Base-by-base conservation (phyloP, 257 asterid species). In the Nicotiana sylvestris region DNA sequence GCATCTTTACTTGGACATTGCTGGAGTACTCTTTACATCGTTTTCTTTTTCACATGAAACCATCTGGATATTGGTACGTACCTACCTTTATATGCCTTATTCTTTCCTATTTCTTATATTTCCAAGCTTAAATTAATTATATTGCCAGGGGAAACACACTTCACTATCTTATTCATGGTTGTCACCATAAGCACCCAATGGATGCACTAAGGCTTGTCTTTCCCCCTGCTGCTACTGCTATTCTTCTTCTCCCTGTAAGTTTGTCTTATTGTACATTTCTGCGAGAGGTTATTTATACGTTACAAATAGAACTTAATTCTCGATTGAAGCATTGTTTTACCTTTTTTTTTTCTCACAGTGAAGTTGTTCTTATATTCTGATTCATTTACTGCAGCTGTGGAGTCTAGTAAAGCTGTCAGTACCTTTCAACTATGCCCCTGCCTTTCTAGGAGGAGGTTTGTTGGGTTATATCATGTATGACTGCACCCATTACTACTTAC, bases 401-500 rank as follows among this genome's bases (percentile, higher is more conserved):
- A 88, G 86, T 84, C 53, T 90, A 55, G 70, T 89, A 53, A 94
- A 83, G 84, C 56, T 90, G 60, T 4, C 90, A 5, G 83, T 92
- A 16, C 88, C 97, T 66, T 90, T 94, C 65, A 67, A 94, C 43
- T 86, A 92, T 64, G 83, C 93, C 25, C 98, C 98, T 64, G 97
- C 96, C 83, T 39, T 92, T 74, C 93, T 94, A 83, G 98, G 92
- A 65, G 99, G 99, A 80, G 92, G 92, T 76, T 87, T 95, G 46
- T 88, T 95, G 10, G 97, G 97, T 51, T 95, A 95, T 49, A 94
- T 95, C 84, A 91, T 95, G 87, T 95, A 95, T 70, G 99, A 95
- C 6, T 93, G 92, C 16, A 95, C 97, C 64, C 98, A 95, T 89
- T 95, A 94, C 91, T 92, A 92, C 69, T 84, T 95, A 89, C 99